phyloP scores from a whole-genome alignment of 495 filamentous ascomycete genomes.

The Penicillium coffeae region DNA sequence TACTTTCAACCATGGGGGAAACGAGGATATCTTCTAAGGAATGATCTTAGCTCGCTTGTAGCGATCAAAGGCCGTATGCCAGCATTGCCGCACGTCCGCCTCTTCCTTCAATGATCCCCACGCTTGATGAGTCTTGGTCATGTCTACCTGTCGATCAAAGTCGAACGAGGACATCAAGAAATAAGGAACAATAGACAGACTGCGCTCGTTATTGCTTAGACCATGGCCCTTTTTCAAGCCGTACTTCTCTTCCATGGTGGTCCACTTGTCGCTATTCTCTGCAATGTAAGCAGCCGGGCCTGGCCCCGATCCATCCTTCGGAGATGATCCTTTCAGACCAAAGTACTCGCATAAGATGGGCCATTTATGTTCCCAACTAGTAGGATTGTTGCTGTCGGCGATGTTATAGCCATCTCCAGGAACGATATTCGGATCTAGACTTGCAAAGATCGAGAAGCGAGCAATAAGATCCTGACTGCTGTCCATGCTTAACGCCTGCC shows the following conservation, averaged over 20 bases:
- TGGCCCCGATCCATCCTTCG: background rate
- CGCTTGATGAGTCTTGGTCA: background rate
- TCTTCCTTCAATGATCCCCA: background rate
- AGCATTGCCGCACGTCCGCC: background rate
- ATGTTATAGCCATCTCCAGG: constrained; percentile 55
- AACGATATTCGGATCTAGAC: constrained; percentile 38
- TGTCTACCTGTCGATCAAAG: constrained; percentile 7
- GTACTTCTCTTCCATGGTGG: constrained; percentile 1
- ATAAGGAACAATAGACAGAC: background rate
- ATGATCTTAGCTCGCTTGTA: constrained; percentile 4
- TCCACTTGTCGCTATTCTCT: background rate
- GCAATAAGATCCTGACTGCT: constrained; percentile 42
- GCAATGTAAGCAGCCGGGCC: background rate
- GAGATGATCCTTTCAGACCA: constrained; percentile 28
- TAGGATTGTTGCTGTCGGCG: constrained; percentile 44
- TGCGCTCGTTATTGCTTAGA: background rate
- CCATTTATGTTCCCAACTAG: constrained; percentile 14
- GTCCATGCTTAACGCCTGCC: constrained; percentile 24
- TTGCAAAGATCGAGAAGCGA: constrained; percentile 36
- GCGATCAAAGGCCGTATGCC: constrained; percentile 11
- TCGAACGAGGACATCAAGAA: constrained; percentile 1
- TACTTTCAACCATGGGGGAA: too few species aligned
- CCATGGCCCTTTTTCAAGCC: constrained; percentile 3
- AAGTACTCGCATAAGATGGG: constrained; percentile 26
- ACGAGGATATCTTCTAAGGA: too few species aligned